Conservation (phyloP, 2,329 filamentous ascomycete genomes). For the Penicillium sclerotigenum region DNA sequence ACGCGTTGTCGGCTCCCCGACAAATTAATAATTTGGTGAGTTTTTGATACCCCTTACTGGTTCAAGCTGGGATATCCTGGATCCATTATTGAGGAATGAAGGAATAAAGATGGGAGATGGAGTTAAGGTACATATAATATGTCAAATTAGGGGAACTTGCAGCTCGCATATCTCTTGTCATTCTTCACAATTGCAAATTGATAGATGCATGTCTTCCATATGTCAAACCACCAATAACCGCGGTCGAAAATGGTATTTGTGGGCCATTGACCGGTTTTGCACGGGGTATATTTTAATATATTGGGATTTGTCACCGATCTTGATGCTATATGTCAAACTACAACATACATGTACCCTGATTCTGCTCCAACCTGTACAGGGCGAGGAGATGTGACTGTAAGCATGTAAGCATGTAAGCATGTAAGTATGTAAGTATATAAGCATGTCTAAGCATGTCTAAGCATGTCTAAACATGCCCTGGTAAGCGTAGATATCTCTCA, state of each 20-base stretch:
- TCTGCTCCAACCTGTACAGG: not conserved
- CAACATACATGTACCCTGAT: not conserved
- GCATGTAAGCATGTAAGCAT: not conserved
- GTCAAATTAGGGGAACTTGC: not conserved
- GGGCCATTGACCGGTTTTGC: not conserved
- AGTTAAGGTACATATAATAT: not conserved
- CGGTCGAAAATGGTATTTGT: not conserved
- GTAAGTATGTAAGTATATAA: slow-evolving; percentile 1
- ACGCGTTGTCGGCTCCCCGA: not conserved
- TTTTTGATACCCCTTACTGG: not conserved
- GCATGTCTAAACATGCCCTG: not conserved
- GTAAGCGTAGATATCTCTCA: slow-evolving; percentile 6
- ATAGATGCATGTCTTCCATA: slow-evolving; percentile 3
- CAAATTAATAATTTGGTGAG: not conserved
- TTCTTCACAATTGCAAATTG: not conserved
- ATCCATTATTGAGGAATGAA: not conserved
- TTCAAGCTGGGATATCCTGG: not conserved
- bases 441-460: not conserved
- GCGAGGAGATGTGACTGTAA: slow-evolving; percentile 16
- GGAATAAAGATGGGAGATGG: not conserved
- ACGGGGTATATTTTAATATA: not conserved
- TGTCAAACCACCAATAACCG: not conserved
- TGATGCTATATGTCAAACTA: not conserved
- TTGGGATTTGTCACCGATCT: not conserved
- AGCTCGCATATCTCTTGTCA: not conserved